Base-by-base conservation (phyloP, 116 monocot genomes). In the Iris pallida region DNA sequence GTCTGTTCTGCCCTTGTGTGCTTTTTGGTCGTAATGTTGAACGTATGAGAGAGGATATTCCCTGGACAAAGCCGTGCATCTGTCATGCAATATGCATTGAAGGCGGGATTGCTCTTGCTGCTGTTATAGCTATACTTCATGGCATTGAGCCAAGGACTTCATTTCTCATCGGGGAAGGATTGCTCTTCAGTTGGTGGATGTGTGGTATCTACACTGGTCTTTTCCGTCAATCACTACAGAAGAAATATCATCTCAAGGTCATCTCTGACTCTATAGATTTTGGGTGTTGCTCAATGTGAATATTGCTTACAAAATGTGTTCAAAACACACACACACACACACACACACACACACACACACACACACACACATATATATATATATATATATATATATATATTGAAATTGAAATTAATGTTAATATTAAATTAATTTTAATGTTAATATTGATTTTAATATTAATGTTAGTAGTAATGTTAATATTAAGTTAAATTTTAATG, bases 231-330 rank as follows among this genome's bases (percentile, higher is more conserved):
- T 74, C 80, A 42, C 45, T 85, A 46, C 85, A 85, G 71, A 80
- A 81, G 81, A 85, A 85, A 68, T 85, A 85, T 62, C 85, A 85
- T 78, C 85, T 85, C 2, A 74, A 78, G 81, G 81, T 85, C 4
- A 0, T 51, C 49, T 13, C 49, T 13, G 2, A 9, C 49, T 0
- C 49, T 30, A 3, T 30, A 30, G 30, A 30, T 30, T 30, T 30
- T 30, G 30, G 30, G 30, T 30, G 30, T 30, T 30, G 30, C 30
- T 30, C 0, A 30, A 3, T 30, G 30, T 30, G 30, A 30, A 30
- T n/a, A n/a, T n/a, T n/a, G n/a, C n/a, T n/a, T n/a, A n/a, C n/a
- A n/a, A n/a, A n/a, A n/a, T n/a, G n/a, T n/a, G n/a, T n/a, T n/a
- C n/a, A n/a, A n/a, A n/a, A n/a, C n/a, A n/a, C n/a, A n/a, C n/a